These are phyloP conservation scores for Lodderomyces orthopsilosis DNA, from an alignment of 1,139 yeast genomes.

Conservation along the genomic window DNA sequence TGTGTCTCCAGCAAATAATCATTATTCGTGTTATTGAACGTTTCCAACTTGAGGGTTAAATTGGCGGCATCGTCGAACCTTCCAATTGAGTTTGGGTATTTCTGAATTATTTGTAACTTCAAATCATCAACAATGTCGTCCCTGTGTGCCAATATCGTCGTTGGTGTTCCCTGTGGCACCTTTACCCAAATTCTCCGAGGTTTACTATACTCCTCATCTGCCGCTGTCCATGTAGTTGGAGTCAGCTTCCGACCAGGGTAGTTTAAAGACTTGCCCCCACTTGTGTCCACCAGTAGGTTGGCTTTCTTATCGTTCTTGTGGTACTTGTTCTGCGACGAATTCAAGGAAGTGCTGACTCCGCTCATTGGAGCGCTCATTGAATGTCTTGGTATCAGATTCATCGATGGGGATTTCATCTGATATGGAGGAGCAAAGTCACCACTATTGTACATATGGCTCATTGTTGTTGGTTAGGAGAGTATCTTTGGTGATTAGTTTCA, in stretches of 20 bases:
- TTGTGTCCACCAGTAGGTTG: conserved; percentile 7
- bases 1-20: background rate
- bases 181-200: conserved; percentile 62
- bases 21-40: background rate
- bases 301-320: conserved; percentile 1
- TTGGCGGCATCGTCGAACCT: conserved; percentile 70
- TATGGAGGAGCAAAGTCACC: conserved; percentile 7
- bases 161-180: conserved; percentile 54
- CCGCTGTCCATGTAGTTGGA: conserved; percentile 5
- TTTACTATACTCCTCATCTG: conserved; percentile 9
- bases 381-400: conserved; percentile 5
- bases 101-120: conserved; percentile 55
- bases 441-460: conserved; percentile 4
- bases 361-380: conserved; percentile 5
- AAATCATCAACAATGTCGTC: conserved; percentile 71
- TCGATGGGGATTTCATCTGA: conserved; percentile 9
- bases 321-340: conserved; percentile 1
- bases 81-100: conserved; percentile 71
- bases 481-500: no score
- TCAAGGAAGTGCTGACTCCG: conserved; percentile 2
- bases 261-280: background rate
- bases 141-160: conserved; percentile 57
- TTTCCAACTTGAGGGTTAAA: conserved; percentile 41
- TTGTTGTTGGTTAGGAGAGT: background rate
- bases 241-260: background rate